phyloP scores from a whole-genome alignment of 2,329 filamentous ascomycete species.

The Sordariomycetes sp. region DNA sequence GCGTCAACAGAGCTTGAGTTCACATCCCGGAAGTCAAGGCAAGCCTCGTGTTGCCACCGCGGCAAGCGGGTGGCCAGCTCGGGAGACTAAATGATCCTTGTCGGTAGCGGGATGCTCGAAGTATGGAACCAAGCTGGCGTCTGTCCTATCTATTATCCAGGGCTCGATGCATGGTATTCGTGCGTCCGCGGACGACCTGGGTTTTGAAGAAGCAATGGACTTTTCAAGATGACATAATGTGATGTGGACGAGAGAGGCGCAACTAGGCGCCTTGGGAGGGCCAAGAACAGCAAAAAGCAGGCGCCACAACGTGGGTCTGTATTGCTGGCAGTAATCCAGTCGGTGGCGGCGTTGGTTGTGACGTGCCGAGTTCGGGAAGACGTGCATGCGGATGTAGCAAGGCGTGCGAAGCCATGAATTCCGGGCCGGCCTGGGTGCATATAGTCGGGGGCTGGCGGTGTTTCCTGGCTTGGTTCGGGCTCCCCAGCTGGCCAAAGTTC shows the following conservation, averaged over 20 bases:
- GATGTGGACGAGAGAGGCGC: neutral
- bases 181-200: neutral
- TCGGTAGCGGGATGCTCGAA: neutral
- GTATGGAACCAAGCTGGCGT: too few relatives aligned
- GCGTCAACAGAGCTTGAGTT: neutral
- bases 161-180: neutral
- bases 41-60: neutral
- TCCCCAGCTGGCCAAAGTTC: too few relatives aligned
- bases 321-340: neutral
- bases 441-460: too few relatives aligned
- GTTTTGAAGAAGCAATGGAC: too few relatives aligned
- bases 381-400: too few relatives aligned
- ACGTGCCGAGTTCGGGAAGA: too few relatives aligned
- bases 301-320: neutral
- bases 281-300: neutral
- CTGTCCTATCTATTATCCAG: neutral
- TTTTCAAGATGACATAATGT: neutral
- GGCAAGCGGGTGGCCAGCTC: neutral
- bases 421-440: too few relatives aligned
- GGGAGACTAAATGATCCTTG: neutral
- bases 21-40: neutral
- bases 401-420: neutral
- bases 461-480: too few relatives aligned
- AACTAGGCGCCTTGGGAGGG: neutral
- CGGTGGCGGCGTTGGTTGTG: too few relatives aligned